Conservation (phyloP, 2,329 filamentous ascomycete genomes). For the Ophiostoma sp. region DNA sequence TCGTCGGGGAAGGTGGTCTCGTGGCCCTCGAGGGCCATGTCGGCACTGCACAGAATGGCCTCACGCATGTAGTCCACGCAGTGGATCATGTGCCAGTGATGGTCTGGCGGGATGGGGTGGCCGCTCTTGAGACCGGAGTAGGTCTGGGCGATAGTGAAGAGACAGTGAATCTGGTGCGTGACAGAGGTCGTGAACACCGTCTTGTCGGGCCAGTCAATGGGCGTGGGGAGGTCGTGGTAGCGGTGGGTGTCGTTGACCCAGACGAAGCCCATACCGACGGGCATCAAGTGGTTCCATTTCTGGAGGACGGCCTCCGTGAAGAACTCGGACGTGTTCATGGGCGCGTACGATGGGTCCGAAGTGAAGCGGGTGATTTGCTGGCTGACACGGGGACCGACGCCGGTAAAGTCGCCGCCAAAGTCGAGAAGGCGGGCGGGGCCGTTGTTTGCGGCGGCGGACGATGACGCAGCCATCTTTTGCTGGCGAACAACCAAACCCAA, state of each 20-base stretch:
- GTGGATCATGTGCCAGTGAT: slow-evolving; percentile 52
- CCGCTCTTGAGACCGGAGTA: slow-evolving; percentile 45
- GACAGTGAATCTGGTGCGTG: slow-evolving; percentile 42
- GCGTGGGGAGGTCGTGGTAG: slow-evolving; percentile 41
- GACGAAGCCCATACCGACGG: slow-evolving; percentile 42
- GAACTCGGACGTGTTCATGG: slow-evolving; percentile 41
- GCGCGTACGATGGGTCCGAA: slow-evolving; percentile 40
- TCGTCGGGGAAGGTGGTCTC: slow-evolving; percentile 50
- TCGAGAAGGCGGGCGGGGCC: slow-evolving; percentile 34
- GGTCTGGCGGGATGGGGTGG: slow-evolving; percentile 44
- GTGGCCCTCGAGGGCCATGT: slow-evolving; percentile 48
- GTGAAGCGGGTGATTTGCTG: slow-evolving; percentile 39
- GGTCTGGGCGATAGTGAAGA: slow-evolving; percentile 46
- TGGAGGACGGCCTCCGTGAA: slow-evolving; percentile 39
- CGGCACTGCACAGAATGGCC: slow-evolving; percentile 48
- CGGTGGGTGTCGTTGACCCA: slow-evolving; percentile 40
- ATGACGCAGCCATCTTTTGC: slow-evolving; percentile 25
- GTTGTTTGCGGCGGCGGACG: slow-evolving; percentile 26
- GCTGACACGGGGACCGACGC: slow-evolving; percentile 39
- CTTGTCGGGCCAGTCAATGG: slow-evolving; percentile 39
- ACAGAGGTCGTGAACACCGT: slow-evolving; percentile 42
- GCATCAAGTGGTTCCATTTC: slow-evolving; percentile 42
- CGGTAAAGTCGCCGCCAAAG: slow-evolving; percentile 42
- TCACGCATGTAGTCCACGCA: slow-evolving; percentile 52
- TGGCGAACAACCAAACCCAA: slow-evolving; percentile 40